Conservation (phyloP, 1,139 yeast species). For the Sugiyamaella xylanicola region DNA sequence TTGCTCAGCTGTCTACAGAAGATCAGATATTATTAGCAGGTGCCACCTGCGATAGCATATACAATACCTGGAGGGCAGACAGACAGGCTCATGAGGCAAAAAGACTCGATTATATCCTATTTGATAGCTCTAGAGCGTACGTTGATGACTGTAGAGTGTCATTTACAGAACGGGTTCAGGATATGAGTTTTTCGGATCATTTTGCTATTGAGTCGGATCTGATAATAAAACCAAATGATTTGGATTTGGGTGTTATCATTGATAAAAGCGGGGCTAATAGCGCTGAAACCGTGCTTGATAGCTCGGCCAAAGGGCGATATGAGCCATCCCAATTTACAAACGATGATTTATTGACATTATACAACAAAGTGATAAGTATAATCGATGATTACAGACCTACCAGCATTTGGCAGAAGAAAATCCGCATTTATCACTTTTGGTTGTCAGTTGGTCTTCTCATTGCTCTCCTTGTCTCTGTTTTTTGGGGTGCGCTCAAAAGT, state of each 20-base stretch:
- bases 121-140: slow-evolving; percentile 56
- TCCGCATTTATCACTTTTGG: slow-evolving; percentile 69
- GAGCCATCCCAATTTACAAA: too few relatives aligned
- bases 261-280: background rate
- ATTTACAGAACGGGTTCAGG: slow-evolving; percentile 68
- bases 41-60: slow-evolving; percentile 81
- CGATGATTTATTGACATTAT: slow-evolving; percentile 39
- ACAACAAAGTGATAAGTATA: slow-evolving; percentile 58
- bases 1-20: slow-evolving; percentile 55
- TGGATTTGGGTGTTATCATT: too few relatives aligned
- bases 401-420: slow-evolving; percentile 60
- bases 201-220: slow-evolving; percentile 75
- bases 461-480: slow-evolving; percentile 56
- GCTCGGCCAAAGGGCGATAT: too few relatives aligned
- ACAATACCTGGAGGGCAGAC: slow-evolving; percentile 85
- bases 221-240: slow-evolving; percentile 18
- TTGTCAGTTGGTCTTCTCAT: slow-evolving; percentile 54
- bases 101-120: slow-evolving; percentile 84
- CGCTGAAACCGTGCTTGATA: background rate
- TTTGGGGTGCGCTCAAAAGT: slow-evolving; percentile 55
- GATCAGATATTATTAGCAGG: slow-evolving; percentile 78
- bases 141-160: slow-evolving; percentile 66
- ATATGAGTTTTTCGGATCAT: slow-evolving; percentile 81
- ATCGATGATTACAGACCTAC: slow-evolving; percentile 58
- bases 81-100: slow-evolving; percentile 71